Evolutionary conservation across 1,139 yeast species (phyloP).

Genomic region (Suhomyces yuchorum): DNA sequence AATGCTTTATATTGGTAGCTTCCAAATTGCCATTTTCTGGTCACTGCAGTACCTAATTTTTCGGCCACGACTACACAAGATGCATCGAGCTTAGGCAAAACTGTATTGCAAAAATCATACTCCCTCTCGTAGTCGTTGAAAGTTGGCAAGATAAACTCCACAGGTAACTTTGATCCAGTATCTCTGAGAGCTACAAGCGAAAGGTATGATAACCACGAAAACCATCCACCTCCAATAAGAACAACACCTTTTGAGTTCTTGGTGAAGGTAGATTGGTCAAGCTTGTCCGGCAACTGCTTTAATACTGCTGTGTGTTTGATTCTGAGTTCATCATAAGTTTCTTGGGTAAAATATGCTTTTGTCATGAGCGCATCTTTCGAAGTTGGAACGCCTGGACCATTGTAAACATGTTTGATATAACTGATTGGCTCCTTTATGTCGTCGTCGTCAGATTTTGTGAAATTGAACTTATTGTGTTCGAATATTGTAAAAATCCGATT

Average conservation of each 20-base stretch:
- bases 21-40: conserved; percentile 34
- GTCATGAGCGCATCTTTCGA: conserved; percentile 32
- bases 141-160: conserved; percentile 39
- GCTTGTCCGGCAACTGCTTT: conserved; percentile 27
- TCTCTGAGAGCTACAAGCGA: conserved; percentile 36
- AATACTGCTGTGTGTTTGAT: conserved; percentile 28
- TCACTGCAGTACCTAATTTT: conserved; percentile 36
- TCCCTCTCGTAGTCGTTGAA: conserved; percentile 30
- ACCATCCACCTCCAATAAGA: conserved; percentile 40
- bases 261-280: conserved; percentile 28
- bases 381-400: conserved; percentile 25
- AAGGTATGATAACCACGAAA: conserved; percentile 42
- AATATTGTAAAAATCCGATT: conserved; percentile 18
- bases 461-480: conserved; percentile 16
- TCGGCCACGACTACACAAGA: conserved; percentile 31
- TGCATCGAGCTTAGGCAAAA: conserved; percentile 20
- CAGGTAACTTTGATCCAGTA: conserved; percentile 39
- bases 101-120: conserved; percentile 17
- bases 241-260: conserved; percentile 36
- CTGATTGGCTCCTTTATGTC: conserved; percentile 22
- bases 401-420: conserved; percentile 25
- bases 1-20: conserved; percentile 45
- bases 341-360: conserved; percentile 30
- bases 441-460: conserved; percentile 17
- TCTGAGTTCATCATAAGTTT: conserved; percentile 26